Conservation (phyloP, 345 rosid genomes). For the Cardamine chenopodiifolia region DNA sequence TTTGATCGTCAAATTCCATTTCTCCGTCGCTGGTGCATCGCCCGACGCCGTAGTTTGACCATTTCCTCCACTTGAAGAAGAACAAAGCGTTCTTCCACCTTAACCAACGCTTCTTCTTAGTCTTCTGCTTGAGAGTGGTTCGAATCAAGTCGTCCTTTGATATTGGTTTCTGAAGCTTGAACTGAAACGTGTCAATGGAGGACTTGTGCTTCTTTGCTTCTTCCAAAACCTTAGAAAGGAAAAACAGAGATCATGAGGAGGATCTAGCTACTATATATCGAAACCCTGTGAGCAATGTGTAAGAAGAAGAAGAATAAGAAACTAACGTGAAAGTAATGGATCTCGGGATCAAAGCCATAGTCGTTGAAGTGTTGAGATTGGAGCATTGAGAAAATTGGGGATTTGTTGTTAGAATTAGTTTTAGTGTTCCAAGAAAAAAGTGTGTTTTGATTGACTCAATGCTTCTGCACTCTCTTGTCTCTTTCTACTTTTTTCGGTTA, state of each 20-base stretch:
- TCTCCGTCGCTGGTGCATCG: too few relatives aligned
- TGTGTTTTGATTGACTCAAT: slow-evolving; percentile 16
- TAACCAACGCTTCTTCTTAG: slow-evolving; percentile 49
- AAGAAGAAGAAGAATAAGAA: slow-evolving; percentile 1
- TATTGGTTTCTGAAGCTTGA: slow-evolving; percentile 84
- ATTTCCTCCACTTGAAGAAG: slow-evolving; percentile 62
- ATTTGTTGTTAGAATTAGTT: slow-evolving; percentile 38
- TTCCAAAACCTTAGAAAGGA: slow-evolving; percentile 57
- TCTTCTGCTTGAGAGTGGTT: slow-evolving; percentile 34
- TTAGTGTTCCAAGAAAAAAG: slow-evolving; percentile 1
- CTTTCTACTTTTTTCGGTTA: slow-evolving; percentile 23
- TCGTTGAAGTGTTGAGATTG: slow-evolving; percentile 81
- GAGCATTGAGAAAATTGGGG: slow-evolving; percentile 70
- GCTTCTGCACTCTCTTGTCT: slow-evolving; percentile 30
- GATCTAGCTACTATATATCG: background rate
- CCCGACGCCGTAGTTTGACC: slow-evolving; percentile 41
- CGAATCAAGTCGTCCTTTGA: slow-evolving; percentile 59
- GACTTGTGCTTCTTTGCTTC: slow-evolving; percentile 76
- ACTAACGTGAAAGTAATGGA: slow-evolving; percentile 74
- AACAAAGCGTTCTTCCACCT: slow-evolving; percentile 68
- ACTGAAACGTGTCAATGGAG: slow-evolving; percentile 57
- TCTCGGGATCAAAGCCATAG: slow-evolving; percentile 93
- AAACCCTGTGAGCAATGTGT: background rate
- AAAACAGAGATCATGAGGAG: background rate
- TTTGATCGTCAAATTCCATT: background rate